phyloP scores from a whole-genome alignment of 2,329 filamentous ascomycete genomes.

The Penicillium nordicum region DNA sequence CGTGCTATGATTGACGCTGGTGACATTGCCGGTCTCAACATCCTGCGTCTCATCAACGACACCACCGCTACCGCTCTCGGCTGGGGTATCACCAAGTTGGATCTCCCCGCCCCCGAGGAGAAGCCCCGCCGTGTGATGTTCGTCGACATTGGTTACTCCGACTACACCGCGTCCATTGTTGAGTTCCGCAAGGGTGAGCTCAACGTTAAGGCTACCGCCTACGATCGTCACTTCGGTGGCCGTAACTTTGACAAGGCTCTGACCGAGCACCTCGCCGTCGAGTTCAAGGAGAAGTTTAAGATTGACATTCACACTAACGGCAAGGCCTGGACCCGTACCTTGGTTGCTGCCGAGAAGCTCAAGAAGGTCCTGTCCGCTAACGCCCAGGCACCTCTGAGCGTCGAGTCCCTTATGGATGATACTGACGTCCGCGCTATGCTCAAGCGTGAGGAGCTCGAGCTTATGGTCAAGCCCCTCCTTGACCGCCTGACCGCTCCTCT shows the following conservation, averaged over 20 bases:
- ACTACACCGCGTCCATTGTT: conserved; percentile 90
- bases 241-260: conserved; percentile 95
- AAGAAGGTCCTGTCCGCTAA: conserved; percentile 99
- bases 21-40: conserved; percentile 89
- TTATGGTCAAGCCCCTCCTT: conserved; percentile 80
- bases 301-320: conserved; percentile 88
- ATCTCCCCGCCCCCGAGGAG: conserved; percentile 84
- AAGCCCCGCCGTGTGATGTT: conserved; percentile 87
- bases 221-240: conserved; percentile 93
- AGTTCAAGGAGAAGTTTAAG: conserved; percentile 98
- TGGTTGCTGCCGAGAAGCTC: conserved; percentile 87
- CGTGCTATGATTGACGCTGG: conserved; percentile 84
- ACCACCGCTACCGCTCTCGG: conserved; percentile 93
- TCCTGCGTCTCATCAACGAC: conserved; percentile 94
- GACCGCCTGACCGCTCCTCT: conserved; percentile 69
- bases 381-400: conserved; percentile 85
- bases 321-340: conserved; percentile 83
- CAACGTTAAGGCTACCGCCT: conserved; percentile 85
- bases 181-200: conserved; percentile 98
- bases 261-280: conserved; percentile 88
- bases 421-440: conserved; percentile 84
- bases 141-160: conserved; percentile 92
- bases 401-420: conserved; percentile 98
- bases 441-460: conserved; percentile 91
- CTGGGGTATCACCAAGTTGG: conserved; percentile 96